Base-by-base conservation (phyloP, 176 grass and related monocot genomes). In the Oryza meridionalis region DNA sequence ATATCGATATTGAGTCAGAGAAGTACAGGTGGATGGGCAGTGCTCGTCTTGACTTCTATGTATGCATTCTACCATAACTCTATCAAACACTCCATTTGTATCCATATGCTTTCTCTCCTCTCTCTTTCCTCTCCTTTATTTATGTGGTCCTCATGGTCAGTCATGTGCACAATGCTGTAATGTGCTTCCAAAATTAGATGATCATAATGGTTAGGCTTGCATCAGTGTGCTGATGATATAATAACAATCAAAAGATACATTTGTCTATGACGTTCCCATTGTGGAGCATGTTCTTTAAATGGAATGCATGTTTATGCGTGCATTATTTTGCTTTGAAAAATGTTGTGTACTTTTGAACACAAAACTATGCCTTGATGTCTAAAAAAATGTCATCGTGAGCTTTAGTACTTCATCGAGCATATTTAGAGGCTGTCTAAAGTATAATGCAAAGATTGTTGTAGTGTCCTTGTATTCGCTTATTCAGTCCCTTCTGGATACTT, bases 11-110 rank as follows among this genome's bases (percentile, higher is more conserved):
- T 53, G 93, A 99, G 59, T 99, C 93, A 21, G 97, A 99, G 84
- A 99, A 99, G 75, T 99, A 94, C 69, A 94, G 97, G 69, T 99
- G 97, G 97, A 90, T 99, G 93, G 93, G 93, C 87, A 94, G 93
- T n/a, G 93, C 88, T 84, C 97, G 97, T 29, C 72, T 99, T 69
- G 90, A 92, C 5, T 89, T 99, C 74, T 96, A 99, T 86, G 97
- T 96, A 91, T 76, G 84, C 81, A 11, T 76, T 59, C 70, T 84
- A 75, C 42, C 63, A 77, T 75, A 6, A 37, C 29, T 68, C 13
- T 72, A 40, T 68, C 11, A 21, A 77, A 53, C 22, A 62, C 11
- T 74, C 44, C 22, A 14, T 82, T 72, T 77, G 4, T 43, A 15
- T 79, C 14, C 3, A 31, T 76, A 66, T 44, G 1, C 3, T 53